Evolutionary conservation across 345 rosid genomes (phyloP).

Genomic region (Jatropha curcas): DNA sequence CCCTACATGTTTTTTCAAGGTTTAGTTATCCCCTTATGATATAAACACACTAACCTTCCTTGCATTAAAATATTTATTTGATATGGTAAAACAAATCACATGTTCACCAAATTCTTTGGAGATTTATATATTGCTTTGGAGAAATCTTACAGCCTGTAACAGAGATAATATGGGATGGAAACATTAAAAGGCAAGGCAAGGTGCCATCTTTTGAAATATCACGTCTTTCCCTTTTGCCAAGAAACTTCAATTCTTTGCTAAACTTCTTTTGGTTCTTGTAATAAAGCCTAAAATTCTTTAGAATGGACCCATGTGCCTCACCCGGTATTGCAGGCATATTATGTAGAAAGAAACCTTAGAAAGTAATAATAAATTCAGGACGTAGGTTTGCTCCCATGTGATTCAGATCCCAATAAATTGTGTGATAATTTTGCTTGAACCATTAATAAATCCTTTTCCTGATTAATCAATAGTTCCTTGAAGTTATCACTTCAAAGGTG

Average conservation of each 20-base stretch:
- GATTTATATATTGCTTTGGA: neutral
- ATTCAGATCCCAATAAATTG: conserved; percentile 13
- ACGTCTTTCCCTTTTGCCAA: neutral
- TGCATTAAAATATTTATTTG: neutral
- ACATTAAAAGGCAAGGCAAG: neutral
- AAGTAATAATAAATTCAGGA: neutral
- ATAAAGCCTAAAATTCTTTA: neutral
- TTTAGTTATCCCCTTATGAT: neutral
- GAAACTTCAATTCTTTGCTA: neutral
- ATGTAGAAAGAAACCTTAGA: neutral
- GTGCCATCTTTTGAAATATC: neutral
- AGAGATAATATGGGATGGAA: neutral
- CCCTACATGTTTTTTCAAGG: neutral
- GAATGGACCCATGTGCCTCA: neutral
- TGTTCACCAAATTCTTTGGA: conserved; percentile 5
- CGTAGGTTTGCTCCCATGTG: neutral
- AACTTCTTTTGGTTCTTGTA: neutral
- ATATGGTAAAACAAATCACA: neutral
- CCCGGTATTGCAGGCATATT: neutral
- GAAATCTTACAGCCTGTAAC: conserved; percentile 20
- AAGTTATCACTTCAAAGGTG: neutral
- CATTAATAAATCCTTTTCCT: conserved; percentile 9
- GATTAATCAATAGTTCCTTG: neutral
- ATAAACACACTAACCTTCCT: neutral
- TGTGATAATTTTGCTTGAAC: conserved; percentile 23